These are phyloP conservation scores for Arctostaphylos glauca DNA, from an alignment of 148 eudicot species.

Conservation along the genomic window DNA sequence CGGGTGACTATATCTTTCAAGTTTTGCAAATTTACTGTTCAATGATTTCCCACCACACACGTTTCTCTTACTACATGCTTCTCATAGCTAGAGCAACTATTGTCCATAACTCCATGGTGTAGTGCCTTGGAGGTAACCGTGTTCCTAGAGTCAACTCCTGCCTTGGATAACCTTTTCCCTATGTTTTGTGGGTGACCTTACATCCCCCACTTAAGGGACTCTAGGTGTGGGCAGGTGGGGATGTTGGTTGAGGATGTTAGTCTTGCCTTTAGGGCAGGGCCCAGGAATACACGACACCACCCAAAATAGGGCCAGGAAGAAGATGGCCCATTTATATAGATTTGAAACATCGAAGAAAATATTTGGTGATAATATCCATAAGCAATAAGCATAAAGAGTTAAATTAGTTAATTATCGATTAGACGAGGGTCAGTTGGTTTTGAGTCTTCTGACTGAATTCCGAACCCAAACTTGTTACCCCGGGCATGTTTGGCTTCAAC, in stretches of 20 bases:
- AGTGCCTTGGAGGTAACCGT: neutral
- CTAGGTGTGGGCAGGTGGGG: too few relatives aligned
- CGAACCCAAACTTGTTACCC: constrained; percentile 3
- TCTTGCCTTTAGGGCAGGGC: neutral
- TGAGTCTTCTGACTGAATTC: neutral
- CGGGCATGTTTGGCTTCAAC: constrained; percentile 3
- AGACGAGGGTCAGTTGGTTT: neutral
- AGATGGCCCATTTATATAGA: neutral
- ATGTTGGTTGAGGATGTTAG: too few relatives aligned
- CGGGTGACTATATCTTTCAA: constrained; percentile 53
- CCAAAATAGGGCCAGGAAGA: neutral
- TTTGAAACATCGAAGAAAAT: neutral
- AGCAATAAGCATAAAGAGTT: neutral
- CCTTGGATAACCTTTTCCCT: neutral
- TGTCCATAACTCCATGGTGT: neutral
- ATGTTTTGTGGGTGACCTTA: neutral
- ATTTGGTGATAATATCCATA: neutral
- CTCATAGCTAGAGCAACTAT: neutral
- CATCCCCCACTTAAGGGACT: too few relatives aligned
- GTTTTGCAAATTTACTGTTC: neutral
- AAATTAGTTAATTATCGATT: neutral
- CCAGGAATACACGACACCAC: neutral
- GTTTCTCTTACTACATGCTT: neutral
- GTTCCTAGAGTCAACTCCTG: neutral
- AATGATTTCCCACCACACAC: neutral